phyloP scores from a whole-genome alignment of 805 yeast species.

The Candida quercuum region DNA sequence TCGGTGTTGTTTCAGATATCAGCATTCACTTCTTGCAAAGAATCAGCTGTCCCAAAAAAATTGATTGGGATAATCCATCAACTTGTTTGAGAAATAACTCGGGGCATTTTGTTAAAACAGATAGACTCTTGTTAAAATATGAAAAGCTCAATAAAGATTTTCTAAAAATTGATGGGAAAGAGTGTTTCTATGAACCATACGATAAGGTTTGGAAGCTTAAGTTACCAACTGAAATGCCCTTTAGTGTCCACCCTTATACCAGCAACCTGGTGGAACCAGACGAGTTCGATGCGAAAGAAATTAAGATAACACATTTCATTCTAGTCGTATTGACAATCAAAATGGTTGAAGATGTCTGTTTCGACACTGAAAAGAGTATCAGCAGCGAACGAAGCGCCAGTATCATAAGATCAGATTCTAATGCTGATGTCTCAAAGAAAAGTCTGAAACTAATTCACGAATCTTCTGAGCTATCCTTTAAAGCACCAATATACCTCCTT shows the following conservation, averaged over 20 bases:
- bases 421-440: background rate
- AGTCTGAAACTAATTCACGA: background rate
- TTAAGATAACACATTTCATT: constrained; percentile 12
- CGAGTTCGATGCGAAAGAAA: background rate
- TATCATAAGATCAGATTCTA: background rate
- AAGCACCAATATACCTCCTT: constrained; percentile 12
- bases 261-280: constrained; percentile 10
- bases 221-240: constrained; percentile 8
- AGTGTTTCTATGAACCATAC: background rate
- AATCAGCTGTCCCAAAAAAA: constrained; percentile 8
- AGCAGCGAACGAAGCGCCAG: background rate
- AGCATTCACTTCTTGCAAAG: constrained; percentile 14
- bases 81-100: too few relatives aligned
- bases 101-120: background rate
- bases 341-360: background rate
- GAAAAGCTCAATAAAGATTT: background rate
- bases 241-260: constrained; percentile 13
- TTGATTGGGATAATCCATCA: background rate
- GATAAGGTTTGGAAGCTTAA: constrained; percentile 5
- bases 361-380: background rate
- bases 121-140: background rate
- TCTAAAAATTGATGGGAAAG: too few relatives aligned
- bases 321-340: constrained; percentile 8
- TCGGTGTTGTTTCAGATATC: constrained; percentile 9
- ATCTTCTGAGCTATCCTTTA: constrained; percentile 8